Evolutionary conservation across 73 alveolate species (phyloP).

Genomic region (Paramecium sonneborni): DNA sequence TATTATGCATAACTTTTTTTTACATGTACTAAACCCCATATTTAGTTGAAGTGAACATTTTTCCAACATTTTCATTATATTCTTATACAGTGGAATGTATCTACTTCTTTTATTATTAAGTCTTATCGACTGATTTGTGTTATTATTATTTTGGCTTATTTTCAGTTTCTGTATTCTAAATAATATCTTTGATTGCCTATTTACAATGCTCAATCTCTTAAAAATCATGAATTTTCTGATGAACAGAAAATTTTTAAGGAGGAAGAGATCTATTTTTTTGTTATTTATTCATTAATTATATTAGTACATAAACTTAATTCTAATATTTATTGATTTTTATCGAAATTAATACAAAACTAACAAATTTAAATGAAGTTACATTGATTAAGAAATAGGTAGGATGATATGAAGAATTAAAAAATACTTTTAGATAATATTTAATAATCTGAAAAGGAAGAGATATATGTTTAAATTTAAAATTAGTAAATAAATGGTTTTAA

Average conservation of each 20-base stretch:
- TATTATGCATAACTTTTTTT: not conserved
- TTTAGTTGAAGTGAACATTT: constrained; percentile 27
- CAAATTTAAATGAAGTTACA: not conserved
- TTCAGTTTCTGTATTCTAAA: not conserved
- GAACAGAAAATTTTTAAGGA: not conserved
- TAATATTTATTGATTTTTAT: not conserved
- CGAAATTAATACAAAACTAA: not conserved
- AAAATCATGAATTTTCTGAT: not conserved
- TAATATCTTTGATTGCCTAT: not conserved
- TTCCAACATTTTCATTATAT: constrained; percentile 18
- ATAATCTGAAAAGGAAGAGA: too few species aligned
- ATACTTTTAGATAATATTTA: too few species aligned
- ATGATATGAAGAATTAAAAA: too few species aligned
- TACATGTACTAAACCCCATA: not conserved
- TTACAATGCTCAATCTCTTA: not conserved
- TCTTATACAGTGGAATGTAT: not conserved
- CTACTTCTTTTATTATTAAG: not conserved
- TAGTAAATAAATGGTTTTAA: too few species aligned
- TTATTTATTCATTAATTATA: not conserved
- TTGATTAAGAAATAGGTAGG: too few species aligned
- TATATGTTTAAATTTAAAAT: too few species aligned
- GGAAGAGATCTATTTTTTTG: not conserved
- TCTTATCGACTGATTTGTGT: not conserved
- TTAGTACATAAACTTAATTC: not conserved
- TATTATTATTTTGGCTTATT: not conserved